A percentile compares a stretch with the other conserved stretches of the same genome.
Evolutionary conservation across 164 flowering plant genomes (phyloP).

Genomic region (Magnolia changhungtana): DNA sequence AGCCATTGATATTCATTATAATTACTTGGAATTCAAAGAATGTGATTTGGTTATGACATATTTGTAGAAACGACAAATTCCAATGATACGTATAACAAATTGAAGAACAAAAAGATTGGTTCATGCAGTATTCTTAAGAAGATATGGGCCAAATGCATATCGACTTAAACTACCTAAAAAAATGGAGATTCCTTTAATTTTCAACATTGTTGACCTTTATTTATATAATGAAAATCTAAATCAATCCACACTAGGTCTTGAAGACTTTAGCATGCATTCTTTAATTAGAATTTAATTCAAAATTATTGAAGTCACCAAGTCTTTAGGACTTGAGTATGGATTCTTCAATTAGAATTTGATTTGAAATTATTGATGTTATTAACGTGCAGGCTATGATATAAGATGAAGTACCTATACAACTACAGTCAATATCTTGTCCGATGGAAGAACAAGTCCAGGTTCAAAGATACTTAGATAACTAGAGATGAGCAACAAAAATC

Average conservation of each 20-base stretch:
- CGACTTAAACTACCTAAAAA: not conserved
- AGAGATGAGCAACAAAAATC: not conserved
- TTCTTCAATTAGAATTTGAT: not conserved
- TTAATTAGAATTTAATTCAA: too few relatives aligned
- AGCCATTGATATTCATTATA: not conserved
- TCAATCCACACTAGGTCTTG: not conserved
- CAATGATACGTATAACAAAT: not conserved
- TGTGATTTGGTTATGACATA: slow-evolving; percentile 7
- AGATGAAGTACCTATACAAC: not conserved
- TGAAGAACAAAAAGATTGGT: not conserved
- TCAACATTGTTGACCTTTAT: slow-evolving; percentile 4
- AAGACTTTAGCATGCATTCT: not conserved
- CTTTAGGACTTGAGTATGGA: too few relatives aligned
- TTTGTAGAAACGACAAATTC: not conserved
- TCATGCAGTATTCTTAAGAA: not conserved
- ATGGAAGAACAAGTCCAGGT: not conserved
- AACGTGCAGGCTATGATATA: not conserved
- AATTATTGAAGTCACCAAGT: too few relatives aligned
- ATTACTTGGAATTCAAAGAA: not conserved
- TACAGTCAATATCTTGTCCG: not conserved
- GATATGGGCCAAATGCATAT: slow-evolving; percentile 5
- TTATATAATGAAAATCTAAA: not conserved
- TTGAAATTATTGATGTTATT: not conserved
- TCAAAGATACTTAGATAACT: not conserved
- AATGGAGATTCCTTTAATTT: not conserved